Percentiles rank a stretch among this genome's conserved stretches.
Evolutionary conservation across 106 monocot genomes (phyloP).

Genomic region (Dendrobium huoshanense): DNA sequence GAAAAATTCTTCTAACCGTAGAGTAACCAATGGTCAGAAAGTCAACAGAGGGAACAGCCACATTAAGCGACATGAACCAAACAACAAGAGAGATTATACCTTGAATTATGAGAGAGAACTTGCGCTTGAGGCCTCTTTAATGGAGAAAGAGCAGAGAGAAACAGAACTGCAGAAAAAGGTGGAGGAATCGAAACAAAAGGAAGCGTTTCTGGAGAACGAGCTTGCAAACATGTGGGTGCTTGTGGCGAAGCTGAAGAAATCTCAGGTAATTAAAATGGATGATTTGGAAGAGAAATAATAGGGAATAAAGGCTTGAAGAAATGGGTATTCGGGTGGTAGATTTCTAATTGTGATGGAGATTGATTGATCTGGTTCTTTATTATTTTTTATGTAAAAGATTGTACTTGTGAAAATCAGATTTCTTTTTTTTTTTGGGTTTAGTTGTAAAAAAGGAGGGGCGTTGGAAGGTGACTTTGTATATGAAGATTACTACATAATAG

Average conservation of each 20-base stretch:
- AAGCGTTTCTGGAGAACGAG: constrained; percentile 78
- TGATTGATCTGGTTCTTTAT: not conserved
- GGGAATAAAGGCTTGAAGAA: too few relatives aligned
- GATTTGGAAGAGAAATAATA: not conserved
- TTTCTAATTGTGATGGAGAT: not conserved
- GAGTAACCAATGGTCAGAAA: constrained; percentile 24
- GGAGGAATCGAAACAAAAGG: constrained; percentile 71
- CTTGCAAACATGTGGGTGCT: constrained; percentile 91
- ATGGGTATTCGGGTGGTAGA: not conserved
- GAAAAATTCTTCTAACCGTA: constrained; percentile 34
- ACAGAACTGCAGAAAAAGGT: constrained; percentile 60
- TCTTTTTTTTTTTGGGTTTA: not conserved
- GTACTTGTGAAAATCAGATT: not conserved
- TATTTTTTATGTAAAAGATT: not conserved
- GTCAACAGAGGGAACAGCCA: constrained; percentile 34
- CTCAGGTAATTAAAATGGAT: constrained; percentile 21
- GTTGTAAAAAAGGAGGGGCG: not conserved
- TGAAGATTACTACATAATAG: constrained; percentile 2
- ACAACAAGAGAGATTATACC: constrained; percentile 26
- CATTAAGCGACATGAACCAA: constrained; percentile 31
- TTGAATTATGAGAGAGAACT: constrained; percentile 38
- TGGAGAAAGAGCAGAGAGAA: constrained; percentile 75
- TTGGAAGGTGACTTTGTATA: constrained; percentile 3
- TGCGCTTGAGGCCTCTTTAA: constrained; percentile 44
- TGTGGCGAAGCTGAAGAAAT: constrained; percentile 78